A percentile compares a stretch with the other conserved stretches of the same genome.
Conservation (phyloP, 1,139 yeast species). For the Yamadazyma pseudoaaseri region DNA sequence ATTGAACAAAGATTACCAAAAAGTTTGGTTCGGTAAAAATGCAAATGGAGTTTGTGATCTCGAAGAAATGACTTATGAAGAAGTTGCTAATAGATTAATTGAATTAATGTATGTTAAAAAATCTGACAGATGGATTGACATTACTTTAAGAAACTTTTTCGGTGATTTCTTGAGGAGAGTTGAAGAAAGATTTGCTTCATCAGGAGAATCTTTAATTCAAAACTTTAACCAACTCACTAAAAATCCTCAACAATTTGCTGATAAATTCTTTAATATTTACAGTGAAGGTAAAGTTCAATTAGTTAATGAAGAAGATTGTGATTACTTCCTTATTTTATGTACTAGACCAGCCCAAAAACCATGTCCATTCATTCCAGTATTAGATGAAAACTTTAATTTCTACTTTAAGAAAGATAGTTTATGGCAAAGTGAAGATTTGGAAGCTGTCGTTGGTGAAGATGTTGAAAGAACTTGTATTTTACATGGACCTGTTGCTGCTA, state of each 20-base stretch:
- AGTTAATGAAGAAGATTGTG: conserved; percentile 93
- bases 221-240: conserved; percentile 63
- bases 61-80: conserved; percentile 93
- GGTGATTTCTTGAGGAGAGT: conserved; percentile 89
- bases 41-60: conserved; percentile 82
- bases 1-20: conserved; percentile 92
- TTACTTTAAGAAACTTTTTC: conserved; percentile 78
- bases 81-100: conserved; percentile 83
- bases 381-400: conserved; percentile 91
- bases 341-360: conserved; percentile 90
- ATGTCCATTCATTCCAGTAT: conserved; percentile 94
- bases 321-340: conserved; percentile 83
- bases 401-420: conserved; percentile 98
- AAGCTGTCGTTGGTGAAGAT: conserved; percentile 93
- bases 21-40: conserved; percentile 92
- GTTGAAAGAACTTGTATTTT: conserved; percentile 97
- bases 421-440: conserved; percentile 98
- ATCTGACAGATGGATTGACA: conserved; percentile 85
- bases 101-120: conserved; percentile 85
- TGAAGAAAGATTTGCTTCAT: conserved; percentile 88
- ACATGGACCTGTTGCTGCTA: conserved; percentile 98
- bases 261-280: conserved; percentile 61
- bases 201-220: conserved; percentile 68
- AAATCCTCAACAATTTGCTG: conserved; percentile 59
- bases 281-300: conserved; percentile 78